Percentiles rank a stretch among this genome's conserved stretches.
phyloP scores from a whole-genome alignment of 768 basidiomycete genomes.

The Agaricus subrufescens region DNA sequence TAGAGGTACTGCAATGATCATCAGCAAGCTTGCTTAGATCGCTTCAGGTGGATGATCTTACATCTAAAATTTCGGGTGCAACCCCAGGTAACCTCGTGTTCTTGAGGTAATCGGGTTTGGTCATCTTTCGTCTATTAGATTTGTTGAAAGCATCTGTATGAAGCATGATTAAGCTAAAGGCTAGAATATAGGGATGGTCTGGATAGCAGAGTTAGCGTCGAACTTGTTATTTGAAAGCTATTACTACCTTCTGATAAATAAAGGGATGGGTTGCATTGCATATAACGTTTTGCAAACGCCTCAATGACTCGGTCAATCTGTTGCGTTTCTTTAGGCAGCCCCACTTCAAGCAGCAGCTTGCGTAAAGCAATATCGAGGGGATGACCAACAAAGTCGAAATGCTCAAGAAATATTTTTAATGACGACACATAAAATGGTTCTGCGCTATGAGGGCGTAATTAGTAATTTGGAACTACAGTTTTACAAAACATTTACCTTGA shows the following conservation, averaged over 20 bases:
- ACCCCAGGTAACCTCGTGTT: slow-evolving; percentile 89
- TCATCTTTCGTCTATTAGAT: slow-evolving; percentile 97
- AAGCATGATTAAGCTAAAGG: slow-evolving; percentile 97
- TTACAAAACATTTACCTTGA: slow-evolving; percentile 49
- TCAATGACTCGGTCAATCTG: slow-evolving; percentile 98
- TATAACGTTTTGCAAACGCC: slow-evolving; percentile 84
- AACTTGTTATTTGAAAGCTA: slow-evolving; percentile 10
- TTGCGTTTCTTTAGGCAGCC: slow-evolving; percentile 92
- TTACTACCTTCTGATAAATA: slow-evolving; percentile 69
- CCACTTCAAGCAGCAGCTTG: slow-evolving; percentile 84
- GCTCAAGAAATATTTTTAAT: slow-evolving; percentile 63
- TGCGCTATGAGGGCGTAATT: slow-evolving; percentile 39
- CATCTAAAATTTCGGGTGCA: slow-evolving; percentile 78
- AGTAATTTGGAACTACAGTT: neutral
- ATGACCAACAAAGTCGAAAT: slow-evolving; percentile 74
- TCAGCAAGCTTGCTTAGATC: neutral
- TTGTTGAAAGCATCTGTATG: slow-evolving; percentile 99
- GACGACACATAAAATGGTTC: slow-evolving; percentile 69
- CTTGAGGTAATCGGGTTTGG: slow-evolving; percentile 88
- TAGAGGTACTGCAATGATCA: slow-evolving; percentile 69
- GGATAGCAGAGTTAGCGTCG: neutral
- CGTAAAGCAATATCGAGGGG: slow-evolving; percentile 92
- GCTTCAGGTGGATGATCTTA: slow-evolving; percentile 29
- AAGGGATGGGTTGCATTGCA: slow-evolving; percentile 75
- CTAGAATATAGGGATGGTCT: slow-evolving; percentile 95